Evolutionary conservation across 306 rosid genomes (phyloP), one percentile per base, ranked within the genome.

Genomic region (Coriaria nepalensis): DNA sequence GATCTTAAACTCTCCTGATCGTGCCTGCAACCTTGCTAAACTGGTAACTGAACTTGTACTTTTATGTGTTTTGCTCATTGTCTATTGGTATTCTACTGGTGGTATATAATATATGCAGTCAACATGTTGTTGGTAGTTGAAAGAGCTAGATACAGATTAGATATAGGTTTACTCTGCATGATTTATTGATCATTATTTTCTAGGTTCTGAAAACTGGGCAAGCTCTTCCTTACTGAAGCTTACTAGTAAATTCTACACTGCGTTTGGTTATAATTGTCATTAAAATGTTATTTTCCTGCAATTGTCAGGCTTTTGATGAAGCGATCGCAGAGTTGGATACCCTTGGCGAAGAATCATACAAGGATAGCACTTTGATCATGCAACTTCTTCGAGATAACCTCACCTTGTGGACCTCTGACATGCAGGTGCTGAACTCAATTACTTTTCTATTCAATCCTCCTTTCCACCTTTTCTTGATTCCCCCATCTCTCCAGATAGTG

Each of bases 361-460:
- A 92, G 82, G 96, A 92, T 56, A 92, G 96, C 77, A 92, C 99
- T 66, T 78, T 92, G 94, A 92, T 92, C 64, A 92, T 92, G 99
- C 96, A 92, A 68, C 88, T 92, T 59, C 99, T 92, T 41, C 99
- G 99, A 44, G 99, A 92, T 41, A 92, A 92, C 77, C 94, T 92
- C 65, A 92, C 99, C 44, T 93, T 92, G 10, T 92, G 99, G 96
- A 92, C 96, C 54, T 92, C 96, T 9, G 99, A 92, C 71, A 92
- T 92, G 99, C 99, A 92, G 96, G 99, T 92, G 64, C 12, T 58
- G 15, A 45, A 68, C n/a, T 33, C 7, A 55, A 3, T 2, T 8
- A 0, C 34, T 11, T 40, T 9, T 20, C 29, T 20, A 20, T 20
- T 20, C 29, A 20, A 20, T 20, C 29, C 55, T 8, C 38, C 35